phyloP scores from a whole-genome alignment of 768 basidiomycete species.

The Coprinopsis marcescibilis region DNA sequence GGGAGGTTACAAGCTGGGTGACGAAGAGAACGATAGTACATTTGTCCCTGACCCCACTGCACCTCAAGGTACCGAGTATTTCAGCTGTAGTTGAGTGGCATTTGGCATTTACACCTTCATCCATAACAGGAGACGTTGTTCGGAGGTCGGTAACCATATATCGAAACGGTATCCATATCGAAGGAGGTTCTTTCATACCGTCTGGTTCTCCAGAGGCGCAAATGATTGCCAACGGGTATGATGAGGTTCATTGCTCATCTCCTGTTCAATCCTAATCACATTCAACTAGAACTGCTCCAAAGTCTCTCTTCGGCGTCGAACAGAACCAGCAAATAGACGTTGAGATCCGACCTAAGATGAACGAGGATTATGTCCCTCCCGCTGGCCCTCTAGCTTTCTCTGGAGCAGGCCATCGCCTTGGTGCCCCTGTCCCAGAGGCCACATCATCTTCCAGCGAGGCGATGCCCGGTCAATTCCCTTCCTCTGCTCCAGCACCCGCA shows the following conservation, averaged over 20 bases:
- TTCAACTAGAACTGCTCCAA: conserved; percentile 63
- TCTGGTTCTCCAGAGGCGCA: conserved; percentile 78
- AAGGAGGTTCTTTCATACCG: conserved; percentile 78
- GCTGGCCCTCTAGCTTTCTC: conserved; percentile 49
- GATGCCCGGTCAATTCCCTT: conserved; percentile 64
- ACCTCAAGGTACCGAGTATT: conserved; percentile 23
- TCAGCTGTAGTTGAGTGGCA: background rate
- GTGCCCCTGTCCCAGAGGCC: conserved; percentile 50
- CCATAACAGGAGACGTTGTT: conserved; percentile 42
- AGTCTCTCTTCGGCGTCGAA: conserved; percentile 64
- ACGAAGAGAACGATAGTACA: conserved; percentile 79
- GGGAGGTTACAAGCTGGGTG: conserved; percentile 79
- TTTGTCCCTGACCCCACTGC: conserved; percentile 71
- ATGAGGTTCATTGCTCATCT: conserved; percentile 29
- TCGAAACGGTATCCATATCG: conserved; percentile 88
- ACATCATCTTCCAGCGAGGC: conserved; percentile 8
- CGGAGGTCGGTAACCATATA: conserved; percentile 84
- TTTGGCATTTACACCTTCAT: too few relatives aligned
- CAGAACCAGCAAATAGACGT: conserved; percentile 83
- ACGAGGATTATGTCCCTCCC: conserved; percentile 68
- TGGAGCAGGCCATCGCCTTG: conserved; percentile 77
- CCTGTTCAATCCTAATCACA: conserved; percentile 1
- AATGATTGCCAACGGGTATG: conserved; percentile 67
- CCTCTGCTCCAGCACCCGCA: conserved; percentile 18
- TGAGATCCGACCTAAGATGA: conserved; percentile 60